Evolutionary conservation across 192 early-diverging fungal genomes (phyloP).

Genomic region (Chytriomyces confervae): DNA sequence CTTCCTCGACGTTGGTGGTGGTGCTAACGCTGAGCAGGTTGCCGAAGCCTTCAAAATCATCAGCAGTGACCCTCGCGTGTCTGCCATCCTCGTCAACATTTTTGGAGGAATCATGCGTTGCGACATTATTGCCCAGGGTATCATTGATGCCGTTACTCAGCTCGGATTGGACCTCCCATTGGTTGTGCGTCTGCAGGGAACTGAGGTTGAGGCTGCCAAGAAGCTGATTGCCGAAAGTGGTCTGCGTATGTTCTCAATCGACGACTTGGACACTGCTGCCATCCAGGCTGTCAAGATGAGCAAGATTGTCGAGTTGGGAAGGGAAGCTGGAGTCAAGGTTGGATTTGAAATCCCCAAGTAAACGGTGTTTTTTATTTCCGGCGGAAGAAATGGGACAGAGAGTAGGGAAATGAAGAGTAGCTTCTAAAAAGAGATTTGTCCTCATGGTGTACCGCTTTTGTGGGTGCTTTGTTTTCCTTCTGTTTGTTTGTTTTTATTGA

Average conservation of each 20-base stretch:
- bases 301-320: constrained; percentile 78
- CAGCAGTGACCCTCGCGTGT: constrained; percentile 86
- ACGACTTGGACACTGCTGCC: constrained; percentile 95
- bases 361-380: neutral
- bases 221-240: constrained; percentile 89
- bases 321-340: constrained; percentile 74
- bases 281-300: constrained; percentile 79
- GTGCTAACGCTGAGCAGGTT: constrained; percentile 92
- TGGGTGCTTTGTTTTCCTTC: no score
- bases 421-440: no score
- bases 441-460: no score
- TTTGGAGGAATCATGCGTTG: constrained; percentile 99
- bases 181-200: constrained; percentile 92
- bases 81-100: constrained; percentile 97
- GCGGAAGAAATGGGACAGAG: neutral
- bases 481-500: no score
- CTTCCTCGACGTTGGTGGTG: constrained; percentile 98
- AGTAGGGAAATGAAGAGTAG: no score
- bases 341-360: constrained; percentile 61
- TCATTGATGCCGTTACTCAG: constrained; percentile 91
- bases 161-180: constrained; percentile 92
- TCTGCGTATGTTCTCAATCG: constrained; percentile 87
- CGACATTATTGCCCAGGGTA: constrained; percentile 97
- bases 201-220: constrained; percentile 86
- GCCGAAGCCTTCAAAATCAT: constrained; percentile 99